Base-by-base conservation (phyloP, 73 alveolate species). In the Paramecium tetraurelia region DNA sequence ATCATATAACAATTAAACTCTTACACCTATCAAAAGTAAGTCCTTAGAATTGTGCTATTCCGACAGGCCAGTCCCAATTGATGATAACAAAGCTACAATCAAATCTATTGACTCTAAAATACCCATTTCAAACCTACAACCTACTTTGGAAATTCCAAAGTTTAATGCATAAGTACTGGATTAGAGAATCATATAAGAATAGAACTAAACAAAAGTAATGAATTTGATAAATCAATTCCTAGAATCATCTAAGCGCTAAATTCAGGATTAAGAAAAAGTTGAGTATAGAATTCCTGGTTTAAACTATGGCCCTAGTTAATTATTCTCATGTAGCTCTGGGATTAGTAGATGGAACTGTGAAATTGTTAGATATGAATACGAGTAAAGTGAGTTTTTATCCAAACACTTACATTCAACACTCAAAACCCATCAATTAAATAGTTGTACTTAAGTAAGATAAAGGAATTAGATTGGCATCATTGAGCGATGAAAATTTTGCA, bases 331-430 rank as follows among this genome's bases (percentile, higher is more conserved):
- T 77, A 2, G 89, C 70, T 9, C 89, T 77, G 14, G 89, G 89
- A 31, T 44, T 77, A 22, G 48, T 16, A 77, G 89, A 77, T 22
- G 89, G 89, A 41, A 77, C 68, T 16, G 22, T 77, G 20, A 77
- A 77, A 77, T 40, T 77, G 18, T 41, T 77, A 20, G 89, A 77
- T 40, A 20, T 77, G 38, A 20, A 35, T 10, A 77, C 89, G 2
- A 77, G 89, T 41, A 77, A 77, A 31, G 89, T 77, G 2, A 77
- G 89, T 18, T 77, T 41, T 18, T 77, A 38, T 77, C 89, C 89
- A 5, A 35, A 77, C 27, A 77, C 89, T 22, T 77, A 38, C 24
- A 77, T 77, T 2, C 0, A 44, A 14, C 89, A 77, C 12, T n/a
- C 3, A 20, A 35, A 77, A 44, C 72, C 68, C 3, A 16, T 77